These are phyloP conservation scores for Symmetrospora coprosmae DNA, from an alignment of 768 basidiomycete species.

Conservation along the genomic window DNA sequence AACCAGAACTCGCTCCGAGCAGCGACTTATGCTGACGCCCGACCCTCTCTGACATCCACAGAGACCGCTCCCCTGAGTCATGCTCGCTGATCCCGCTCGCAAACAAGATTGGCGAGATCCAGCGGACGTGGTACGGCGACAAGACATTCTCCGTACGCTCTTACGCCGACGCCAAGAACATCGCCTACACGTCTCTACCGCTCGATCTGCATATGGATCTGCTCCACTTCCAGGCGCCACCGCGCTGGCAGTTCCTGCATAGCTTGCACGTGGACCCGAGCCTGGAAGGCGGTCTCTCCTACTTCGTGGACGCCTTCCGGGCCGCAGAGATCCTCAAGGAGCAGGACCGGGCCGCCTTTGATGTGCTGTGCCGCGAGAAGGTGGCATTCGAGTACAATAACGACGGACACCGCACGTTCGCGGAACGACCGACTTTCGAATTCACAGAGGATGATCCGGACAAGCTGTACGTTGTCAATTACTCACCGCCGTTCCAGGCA, in stretches of 20 bases:
- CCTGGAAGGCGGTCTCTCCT: slow-evolving; percentile 65
- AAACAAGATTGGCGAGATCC: slow-evolving; percentile 55
- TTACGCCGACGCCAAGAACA: slow-evolving; percentile 59
- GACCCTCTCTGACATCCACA: slow-evolving; percentile 57
- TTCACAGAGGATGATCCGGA: slow-evolving; percentile 34
- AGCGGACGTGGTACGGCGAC: slow-evolving; percentile 77
- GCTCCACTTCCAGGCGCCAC: slow-evolving; percentile 70
- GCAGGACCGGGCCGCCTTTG: slow-evolving; percentile 45
- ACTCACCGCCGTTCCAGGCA: slow-evolving; percentile 89
- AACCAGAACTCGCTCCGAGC: not conserved
- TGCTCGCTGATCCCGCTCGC: slow-evolving; percentile 61
- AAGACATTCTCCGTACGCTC: slow-evolving; percentile 48
- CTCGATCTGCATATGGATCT: slow-evolving; percentile 42
- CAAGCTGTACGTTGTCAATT: slow-evolving; percentile 61
- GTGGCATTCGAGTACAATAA: slow-evolving; percentile 88
- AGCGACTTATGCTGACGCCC: too few species aligned
- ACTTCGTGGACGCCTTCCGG: slow-evolving; percentile 68
- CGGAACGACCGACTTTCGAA: slow-evolving; percentile 61
- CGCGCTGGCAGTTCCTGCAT: slow-evolving; percentile 81
- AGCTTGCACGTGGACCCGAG: slow-evolving; percentile 57
- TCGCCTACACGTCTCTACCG: slow-evolving; percentile 83
- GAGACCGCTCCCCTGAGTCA: slow-evolving; percentile 54
- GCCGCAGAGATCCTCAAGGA: slow-evolving; percentile 48
- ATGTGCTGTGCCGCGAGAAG: slow-evolving; percentile 47
- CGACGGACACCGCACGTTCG: slow-evolving; percentile 66